Base-by-base conservation (phyloP, 176 grass and related monocot genomes). In the Raddia distichophylla region DNA sequence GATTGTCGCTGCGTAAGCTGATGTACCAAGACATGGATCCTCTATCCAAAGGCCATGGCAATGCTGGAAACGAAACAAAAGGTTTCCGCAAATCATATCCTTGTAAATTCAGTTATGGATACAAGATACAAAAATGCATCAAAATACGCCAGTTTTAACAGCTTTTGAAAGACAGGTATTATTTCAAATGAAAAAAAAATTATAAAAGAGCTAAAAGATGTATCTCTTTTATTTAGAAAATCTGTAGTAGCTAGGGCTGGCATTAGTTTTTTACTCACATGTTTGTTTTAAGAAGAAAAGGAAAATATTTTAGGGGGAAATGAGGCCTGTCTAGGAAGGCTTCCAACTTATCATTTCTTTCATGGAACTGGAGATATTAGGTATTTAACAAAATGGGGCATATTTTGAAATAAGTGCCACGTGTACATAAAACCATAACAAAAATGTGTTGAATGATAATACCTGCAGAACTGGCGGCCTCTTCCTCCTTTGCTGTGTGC, bases 21-120 rank as follows among this genome's bases (percentile, higher is more conserved):
- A 95, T 98, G 49, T 85, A 98, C 95, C 95, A 98, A 7, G 92
- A 93, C 81, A 98, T 95, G 58, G 90, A 87, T 8, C 85, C 95
- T 93, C 81, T 93, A 53, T 87, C 81, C 80, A 93, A 42, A 73
- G 74, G 81, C 90, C 82, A 98, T 43, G 80, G 42, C 66, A 85
- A 82, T 10, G 80, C 82, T 90, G 71, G 50, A 71, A 76, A 77
- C 14, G 85, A 53, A 16, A 57, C 8, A 81, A 32, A 48, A 55
- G n/a, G 11, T 16, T 71, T 71, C 42, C 17, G 67, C 51, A 49
- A 50, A 47, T 66, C 48, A 80, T 42, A 22, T 13, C 56, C 27
- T 71, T 17, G 15, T 44, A 69, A 66, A 66, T 50, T 54, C 14
- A 52, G 64, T 10, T 47, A 46, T 7, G 8, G 5, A 19, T 52